Base-by-base conservation (phyloP, 257 asterid species). In the Solanum lycopersicoides region DNA sequence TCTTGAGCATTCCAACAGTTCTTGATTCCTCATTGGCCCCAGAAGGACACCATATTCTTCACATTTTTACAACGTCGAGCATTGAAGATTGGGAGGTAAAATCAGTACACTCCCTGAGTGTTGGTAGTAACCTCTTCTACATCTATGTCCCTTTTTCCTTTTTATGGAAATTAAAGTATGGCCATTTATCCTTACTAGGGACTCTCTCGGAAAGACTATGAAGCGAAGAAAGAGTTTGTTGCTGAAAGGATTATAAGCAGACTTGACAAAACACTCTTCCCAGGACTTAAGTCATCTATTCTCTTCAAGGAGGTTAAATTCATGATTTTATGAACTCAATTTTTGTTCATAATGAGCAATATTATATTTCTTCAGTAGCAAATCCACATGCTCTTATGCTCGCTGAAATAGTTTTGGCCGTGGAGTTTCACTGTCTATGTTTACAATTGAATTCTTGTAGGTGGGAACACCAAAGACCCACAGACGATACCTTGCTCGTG, bases 401-500 rank as follows among this genome's bases (percentile, higher is more conserved):
- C 25, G 66, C 71, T 74, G 28, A 60, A 85, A 41, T 47, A 44
- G 59, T 71, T 66, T 20, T 37, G 21, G 65, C 44, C 32, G 80
- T 85, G 44, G 83, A 59, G 85, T 44, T 59, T 83, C 21, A 77
- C 23, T 11, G 30, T 82, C 10, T 68, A 71, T 76, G 69, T 87
- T 76, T 42, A 20, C 15, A 84, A 85, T 71, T 87, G 80, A 18
- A 44, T 12, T 85, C 76, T 93, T 91, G 88, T 92, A 96, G 99
- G 98, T 97, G 90, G 99, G 99, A 84, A 95, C 98, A 82, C 98
- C 99, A 83, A 97, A 94, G 93, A 96, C 99, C 60, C 99, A 97
- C 90, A 89, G 98, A 83, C 93, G 98, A 82, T 97, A 96, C 94
- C 89, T 95, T 92, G 99, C 99, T 72, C 98, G 98, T 82, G 99